Evolutionary conservation across 768 basidiomycete species (phyloP).

Genomic region (Tricholoma hemisulphureum): DNA sequence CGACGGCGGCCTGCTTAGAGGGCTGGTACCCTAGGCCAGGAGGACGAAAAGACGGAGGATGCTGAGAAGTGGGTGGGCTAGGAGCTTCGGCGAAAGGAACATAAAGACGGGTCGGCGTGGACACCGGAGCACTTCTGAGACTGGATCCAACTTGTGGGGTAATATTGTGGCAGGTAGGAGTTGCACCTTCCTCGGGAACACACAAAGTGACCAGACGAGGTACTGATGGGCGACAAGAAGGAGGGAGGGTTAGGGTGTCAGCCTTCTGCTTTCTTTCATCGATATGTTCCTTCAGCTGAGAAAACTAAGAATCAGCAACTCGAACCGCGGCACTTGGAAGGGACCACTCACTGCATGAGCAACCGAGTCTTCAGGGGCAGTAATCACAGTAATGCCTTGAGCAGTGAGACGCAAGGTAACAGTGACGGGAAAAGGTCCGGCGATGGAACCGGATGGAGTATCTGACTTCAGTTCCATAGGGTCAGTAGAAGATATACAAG

Average conservation of each 20-base stretch:
- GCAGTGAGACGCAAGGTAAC: background rate
- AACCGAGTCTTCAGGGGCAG: background rate
- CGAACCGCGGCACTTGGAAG: too few species aligned
- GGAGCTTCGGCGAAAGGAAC: background rate
- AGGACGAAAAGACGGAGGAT: background rate
- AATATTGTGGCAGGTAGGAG: background rate
- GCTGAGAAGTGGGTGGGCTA: background rate
- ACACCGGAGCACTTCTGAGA: background rate
- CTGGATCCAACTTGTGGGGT: background rate
- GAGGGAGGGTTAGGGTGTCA: too few species aligned
- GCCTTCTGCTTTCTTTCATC: background rate
- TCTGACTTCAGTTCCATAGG: background rate
- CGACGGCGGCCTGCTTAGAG: background rate
- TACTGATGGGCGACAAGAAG: background rate
- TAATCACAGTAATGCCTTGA: background rate
- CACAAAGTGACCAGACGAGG: background rate
- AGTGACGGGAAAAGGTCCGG: background rate
- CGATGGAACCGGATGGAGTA: background rate
- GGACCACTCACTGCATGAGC: background rate
- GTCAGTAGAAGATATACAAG: background rate
- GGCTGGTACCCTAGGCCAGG: background rate
- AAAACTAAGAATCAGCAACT: background rate
- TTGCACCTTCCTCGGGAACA: background rate
- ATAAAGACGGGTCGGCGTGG: background rate
- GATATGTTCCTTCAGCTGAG: background rate